Evolutionary conservation across 352 stramenopile genomes (phyloP).

Genomic region (Pythium aphanidermatum): DNA sequence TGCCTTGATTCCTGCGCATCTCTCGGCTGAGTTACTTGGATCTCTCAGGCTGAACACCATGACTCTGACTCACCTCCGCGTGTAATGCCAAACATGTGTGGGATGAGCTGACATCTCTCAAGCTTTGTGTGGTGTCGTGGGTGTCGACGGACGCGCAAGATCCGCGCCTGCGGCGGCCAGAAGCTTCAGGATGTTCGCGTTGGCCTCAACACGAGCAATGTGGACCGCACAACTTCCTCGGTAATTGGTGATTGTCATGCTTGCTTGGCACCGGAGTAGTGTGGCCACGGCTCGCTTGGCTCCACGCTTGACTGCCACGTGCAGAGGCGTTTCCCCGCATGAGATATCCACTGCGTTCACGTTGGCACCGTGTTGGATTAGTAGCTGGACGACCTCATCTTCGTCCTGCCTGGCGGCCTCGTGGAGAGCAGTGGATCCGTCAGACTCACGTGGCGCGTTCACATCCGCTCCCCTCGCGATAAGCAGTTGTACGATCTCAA

Average conservation of each 20-base stretch:
- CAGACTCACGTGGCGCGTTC: not conserved
- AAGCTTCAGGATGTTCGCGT: constrained; percentile 3
- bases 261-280: constrained; percentile 11
- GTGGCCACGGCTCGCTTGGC: constrained; percentile 4
- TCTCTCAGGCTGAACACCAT: too few species aligned
- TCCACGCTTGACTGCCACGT: constrained; percentile 19
- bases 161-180: constrained; percentile 5
- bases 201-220: constrained; percentile 8
- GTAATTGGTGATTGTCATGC: constrained; percentile 5
- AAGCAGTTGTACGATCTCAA: constrained; percentile 19
- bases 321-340: constrained; percentile 16
- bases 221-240: constrained; percentile 16
- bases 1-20: too few species aligned
- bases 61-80: too few species aligned
- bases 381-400: constrained; percentile 11
- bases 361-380: constrained; percentile 10
- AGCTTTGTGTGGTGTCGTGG: not conserved
- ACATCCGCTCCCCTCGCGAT: constrained; percentile 11
- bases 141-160: too few species aligned
- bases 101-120: not conserved
- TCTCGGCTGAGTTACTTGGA: too few species aligned
- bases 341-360: constrained; percentile 3
- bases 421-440: constrained; percentile 12
- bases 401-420: constrained; percentile 15
- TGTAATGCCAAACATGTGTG: not conserved